These are phyloP conservation scores for Acorus calamus DNA, from an alignment of 106 monocot species.

Conservation along the genomic window DNA sequence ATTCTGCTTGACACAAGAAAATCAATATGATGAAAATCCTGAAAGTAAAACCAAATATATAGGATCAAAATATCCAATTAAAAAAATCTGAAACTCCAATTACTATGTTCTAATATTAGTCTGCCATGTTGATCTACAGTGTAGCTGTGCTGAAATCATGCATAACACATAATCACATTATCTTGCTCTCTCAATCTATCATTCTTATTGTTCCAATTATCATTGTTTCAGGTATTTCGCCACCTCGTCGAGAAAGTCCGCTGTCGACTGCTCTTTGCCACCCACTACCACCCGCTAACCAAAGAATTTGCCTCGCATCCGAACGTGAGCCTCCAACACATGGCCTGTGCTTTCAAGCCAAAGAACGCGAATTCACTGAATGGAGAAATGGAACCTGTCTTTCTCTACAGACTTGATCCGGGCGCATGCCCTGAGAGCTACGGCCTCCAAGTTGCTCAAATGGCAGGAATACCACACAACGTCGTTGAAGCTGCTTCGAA, in stretches of 20 bases:
- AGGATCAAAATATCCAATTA: no score
- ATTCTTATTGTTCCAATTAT: background rate
- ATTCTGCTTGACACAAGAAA: no score
- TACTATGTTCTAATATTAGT: no score
- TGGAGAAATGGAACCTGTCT: conserved; percentile 41
- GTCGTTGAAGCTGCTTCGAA: conserved; percentile 52
- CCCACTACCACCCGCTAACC: conserved; percentile 92
- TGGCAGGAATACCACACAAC: conserved; percentile 61
- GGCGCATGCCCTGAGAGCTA: conserved; percentile 92
- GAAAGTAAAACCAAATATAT: no score
- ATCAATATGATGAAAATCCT: no score
- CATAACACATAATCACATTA: background rate
- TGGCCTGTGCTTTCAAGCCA: conserved; percentile 61
- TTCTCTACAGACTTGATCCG: conserved; percentile 64
- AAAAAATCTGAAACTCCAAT: no score
- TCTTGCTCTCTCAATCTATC: background rate
- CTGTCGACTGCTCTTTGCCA: conserved; percentile 82
- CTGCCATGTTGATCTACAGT: no score
- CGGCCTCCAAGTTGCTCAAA: conserved; percentile 73
- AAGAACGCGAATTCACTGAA: conserved; percentile 7
- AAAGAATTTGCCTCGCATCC: conserved; percentile 89
- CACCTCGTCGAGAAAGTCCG: conserved; percentile 74
- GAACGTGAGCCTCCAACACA: conserved; percentile 71
- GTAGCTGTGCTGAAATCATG: no score
- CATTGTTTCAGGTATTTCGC: conserved; percentile 54